A percentile compares a stretch with the other conserved stretches of the same genome.
Evolutionary conservation across 306 rosid species (phyloP).

Genomic region (Acacia melanoxylon): DNA sequence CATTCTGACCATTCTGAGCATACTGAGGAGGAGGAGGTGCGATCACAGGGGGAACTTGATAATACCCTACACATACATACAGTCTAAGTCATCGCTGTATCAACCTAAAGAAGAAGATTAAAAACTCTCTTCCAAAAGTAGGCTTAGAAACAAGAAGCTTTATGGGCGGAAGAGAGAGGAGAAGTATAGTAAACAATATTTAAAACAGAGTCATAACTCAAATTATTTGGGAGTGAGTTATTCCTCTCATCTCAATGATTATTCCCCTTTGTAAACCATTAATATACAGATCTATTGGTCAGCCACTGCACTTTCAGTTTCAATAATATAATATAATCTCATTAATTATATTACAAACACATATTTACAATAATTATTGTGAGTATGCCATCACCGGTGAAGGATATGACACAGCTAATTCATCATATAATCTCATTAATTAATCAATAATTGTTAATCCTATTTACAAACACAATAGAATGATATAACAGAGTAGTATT

Average conservation of each 20-base stretch:
- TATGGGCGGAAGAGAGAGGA: neutral
- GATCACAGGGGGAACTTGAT: slow-evolving; percentile 91
- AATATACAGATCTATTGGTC: no score
- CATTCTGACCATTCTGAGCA: no score
- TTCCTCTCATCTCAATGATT: no score
- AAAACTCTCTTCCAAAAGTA: neutral
- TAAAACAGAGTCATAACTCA: no score
- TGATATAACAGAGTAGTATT: no score
- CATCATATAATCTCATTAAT: neutral
- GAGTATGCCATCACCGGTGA: slow-evolving; percentile 38
- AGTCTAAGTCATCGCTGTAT: neutral
- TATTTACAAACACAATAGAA: neutral
- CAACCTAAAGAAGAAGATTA: neutral
- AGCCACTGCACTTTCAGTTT: no score
- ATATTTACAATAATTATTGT: no score
- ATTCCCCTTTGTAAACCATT: no score
- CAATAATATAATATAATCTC: no score
- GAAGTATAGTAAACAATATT: no score
- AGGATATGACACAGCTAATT: neutral
- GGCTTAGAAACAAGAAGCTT: neutral
- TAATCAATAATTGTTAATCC: neutral
- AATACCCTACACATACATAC: slow-evolving; percentile 49
- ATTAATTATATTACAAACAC: no score
- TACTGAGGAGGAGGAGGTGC: slow-evolving; percentile 73
- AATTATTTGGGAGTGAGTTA: no score